Evolutionary conservation across 2,329 filamentous ascomycete species (phyloP).

Genomic region (Cladosporium sp.): DNA sequence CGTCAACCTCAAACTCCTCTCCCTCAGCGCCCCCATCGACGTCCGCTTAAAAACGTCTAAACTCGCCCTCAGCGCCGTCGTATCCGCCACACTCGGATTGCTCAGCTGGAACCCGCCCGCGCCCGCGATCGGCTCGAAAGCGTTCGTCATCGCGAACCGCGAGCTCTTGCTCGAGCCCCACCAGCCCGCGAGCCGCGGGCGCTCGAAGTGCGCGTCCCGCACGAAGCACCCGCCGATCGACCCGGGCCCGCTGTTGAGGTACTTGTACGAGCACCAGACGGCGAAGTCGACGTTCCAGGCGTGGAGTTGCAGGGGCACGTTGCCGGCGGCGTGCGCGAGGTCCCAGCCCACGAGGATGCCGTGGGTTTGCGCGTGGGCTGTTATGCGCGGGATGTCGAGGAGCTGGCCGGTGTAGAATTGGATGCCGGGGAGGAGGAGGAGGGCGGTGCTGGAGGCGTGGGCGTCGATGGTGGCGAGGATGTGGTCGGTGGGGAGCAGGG

Average conservation of each 20-base stretch:
- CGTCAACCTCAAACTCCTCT: conserved; percentile 67
- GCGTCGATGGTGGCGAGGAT: conserved; percentile 68
- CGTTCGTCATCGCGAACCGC: conserved; percentile 78
- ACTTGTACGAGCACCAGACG: conserved; percentile 92
- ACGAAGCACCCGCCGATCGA: conserved; percentile 75
- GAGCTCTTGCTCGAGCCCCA: conserved; percentile 74
- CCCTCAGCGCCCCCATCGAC: conserved; percentile 60
- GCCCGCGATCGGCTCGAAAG: conserved; percentile 69
- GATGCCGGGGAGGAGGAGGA: conserved; percentile 76
- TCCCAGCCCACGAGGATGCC: conserved; percentile 79
- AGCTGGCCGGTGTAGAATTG: conserved; percentile 90
- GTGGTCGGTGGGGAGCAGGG: conserved; percentile 58
- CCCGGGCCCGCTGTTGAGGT: conserved; percentile 82
- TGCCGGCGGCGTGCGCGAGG: conserved; percentile 78
- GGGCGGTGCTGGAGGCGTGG: conserved; percentile 64
- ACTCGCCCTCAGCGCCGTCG: conserved; percentile 66
- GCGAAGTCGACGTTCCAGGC: conserved; percentile 91
- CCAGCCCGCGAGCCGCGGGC: conserved; percentile 71
- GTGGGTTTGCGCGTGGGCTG: conserved; percentile 63
- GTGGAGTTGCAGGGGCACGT: conserved; percentile 71
- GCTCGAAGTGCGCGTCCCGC: conserved; percentile 60
- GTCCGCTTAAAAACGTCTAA: conserved; percentile 69
- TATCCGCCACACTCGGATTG: conserved; percentile 73
- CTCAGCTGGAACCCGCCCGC: conserved; percentile 79
- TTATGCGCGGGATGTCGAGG: conserved; percentile 77